These are phyloP conservation scores for Sporothrix dimorphospora DNA, from an alignment of 2,329 filamentous ascomycete genomes.

Conservation along the genomic window DNA sequence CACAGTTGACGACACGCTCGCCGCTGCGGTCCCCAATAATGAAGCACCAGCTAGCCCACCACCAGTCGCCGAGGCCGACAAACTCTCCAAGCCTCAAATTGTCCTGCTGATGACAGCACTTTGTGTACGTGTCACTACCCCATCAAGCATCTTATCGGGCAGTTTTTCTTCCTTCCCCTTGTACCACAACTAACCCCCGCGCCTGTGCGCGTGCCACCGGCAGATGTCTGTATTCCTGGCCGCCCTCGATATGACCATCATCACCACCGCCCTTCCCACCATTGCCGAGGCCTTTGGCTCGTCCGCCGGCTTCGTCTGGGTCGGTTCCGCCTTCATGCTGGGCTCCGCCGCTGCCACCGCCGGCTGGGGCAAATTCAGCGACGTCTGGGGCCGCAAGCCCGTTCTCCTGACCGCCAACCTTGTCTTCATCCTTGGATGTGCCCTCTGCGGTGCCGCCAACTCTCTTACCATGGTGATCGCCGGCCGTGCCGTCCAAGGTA, in stretches of 20 bases:
- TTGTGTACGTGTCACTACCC: constrained; percentile 24
- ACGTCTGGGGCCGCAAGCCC: constrained; percentile 62
- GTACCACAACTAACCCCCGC: neutral
- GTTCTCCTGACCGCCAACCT: constrained; percentile 54
- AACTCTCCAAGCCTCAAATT: constrained; percentile 19
- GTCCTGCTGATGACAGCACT: constrained; percentile 30
- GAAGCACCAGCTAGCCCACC: neutral
- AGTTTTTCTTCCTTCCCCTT: neutral
- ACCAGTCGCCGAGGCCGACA: neutral
- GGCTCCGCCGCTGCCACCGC: constrained; percentile 68
- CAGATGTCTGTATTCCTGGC: constrained; percentile 52
- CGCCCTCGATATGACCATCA: constrained; percentile 62
- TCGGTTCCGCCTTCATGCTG: constrained; percentile 73
- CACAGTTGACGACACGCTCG: neutral
- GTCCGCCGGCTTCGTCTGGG: constrained; percentile 74
- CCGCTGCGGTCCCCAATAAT: neutral
- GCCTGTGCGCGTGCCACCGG: neutral
- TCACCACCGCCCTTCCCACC: constrained; percentile 68
- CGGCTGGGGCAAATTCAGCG: constrained; percentile 68
- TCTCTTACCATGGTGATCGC: constrained; percentile 58
- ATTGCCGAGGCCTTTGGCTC: constrained; percentile 67
- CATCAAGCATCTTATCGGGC: neutral
- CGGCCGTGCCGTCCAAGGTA: constrained; percentile 59
- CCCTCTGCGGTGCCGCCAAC: constrained; percentile 55
- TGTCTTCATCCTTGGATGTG: constrained; percentile 59